These are phyloP conservation scores for Cicer chorassanicum DNA, from an alignment of 306 rosid genomes.

Conservation along the genomic window DNA sequence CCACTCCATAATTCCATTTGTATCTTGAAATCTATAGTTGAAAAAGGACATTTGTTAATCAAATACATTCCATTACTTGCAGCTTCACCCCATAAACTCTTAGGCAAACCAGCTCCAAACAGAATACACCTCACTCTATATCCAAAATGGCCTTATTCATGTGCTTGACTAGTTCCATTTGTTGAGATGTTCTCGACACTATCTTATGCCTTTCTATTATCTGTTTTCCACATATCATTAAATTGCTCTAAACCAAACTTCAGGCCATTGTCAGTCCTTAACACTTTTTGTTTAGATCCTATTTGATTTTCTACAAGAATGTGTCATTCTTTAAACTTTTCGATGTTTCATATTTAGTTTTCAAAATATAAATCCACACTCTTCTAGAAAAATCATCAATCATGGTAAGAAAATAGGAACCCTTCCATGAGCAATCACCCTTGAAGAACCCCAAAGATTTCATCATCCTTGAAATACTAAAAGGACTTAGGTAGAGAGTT, in stretches of 20 bases:
- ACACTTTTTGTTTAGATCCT: background rate
- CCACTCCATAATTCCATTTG: no score
- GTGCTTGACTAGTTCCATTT: background rate
- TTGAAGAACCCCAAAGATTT: background rate
- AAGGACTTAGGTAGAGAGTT: background rate
- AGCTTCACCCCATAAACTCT: background rate
- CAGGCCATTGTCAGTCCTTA: background rate
- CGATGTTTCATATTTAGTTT: background rate
- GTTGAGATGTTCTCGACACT: background rate
- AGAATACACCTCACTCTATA: no score
- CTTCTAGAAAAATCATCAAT: background rate
- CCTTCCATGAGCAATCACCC: background rate
- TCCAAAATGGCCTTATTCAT: background rate
- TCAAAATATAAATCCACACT: background rate
- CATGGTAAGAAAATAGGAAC: background rate
- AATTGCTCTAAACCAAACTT: background rate
- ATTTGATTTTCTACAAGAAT: background rate
- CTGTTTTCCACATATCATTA: background rate
- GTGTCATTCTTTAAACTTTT: background rate
- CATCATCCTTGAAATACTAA: background rate
- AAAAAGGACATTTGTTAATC: background rate
- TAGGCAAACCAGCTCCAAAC: background rate
- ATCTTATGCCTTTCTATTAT: background rate
- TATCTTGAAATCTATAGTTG: no score
- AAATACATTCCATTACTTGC: background rate